A percentile compares a stretch with the other conserved stretches of the same genome.
Evolutionary conservation across 495 filamentous ascomycete species (phyloP).

Genomic region (Xylaria nigripes): DNA sequence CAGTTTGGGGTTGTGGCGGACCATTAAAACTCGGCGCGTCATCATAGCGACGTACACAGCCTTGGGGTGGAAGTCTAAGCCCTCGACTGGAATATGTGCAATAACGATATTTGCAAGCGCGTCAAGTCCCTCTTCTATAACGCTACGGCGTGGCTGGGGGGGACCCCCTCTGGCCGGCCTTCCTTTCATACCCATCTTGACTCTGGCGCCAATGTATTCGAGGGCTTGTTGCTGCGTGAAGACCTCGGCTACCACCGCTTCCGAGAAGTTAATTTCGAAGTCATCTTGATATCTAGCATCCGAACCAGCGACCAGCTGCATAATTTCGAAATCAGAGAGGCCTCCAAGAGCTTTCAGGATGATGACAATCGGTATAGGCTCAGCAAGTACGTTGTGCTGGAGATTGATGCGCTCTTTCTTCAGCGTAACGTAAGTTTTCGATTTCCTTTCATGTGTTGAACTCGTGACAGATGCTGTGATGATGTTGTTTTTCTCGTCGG

Average conservation of each 20-base stretch:
- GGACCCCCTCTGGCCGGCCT: conserved; percentile 28
- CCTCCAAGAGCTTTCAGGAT: conserved; percentile 90
- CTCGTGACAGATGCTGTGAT: conserved; percentile 97
- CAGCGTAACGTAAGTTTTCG: conserved; percentile 86
- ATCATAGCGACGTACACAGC: conserved; percentile 94
- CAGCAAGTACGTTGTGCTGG: conserved; percentile 85
- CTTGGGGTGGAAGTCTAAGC: conserved; percentile 89
- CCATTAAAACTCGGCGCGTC: conserved; percentile 89
- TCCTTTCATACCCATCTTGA: conserved; percentile 71
- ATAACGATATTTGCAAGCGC: conserved; percentile 85
- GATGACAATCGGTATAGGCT: conserved; percentile 87
- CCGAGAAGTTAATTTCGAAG: conserved; percentile 90
- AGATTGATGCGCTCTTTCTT: conserved; percentile 88
- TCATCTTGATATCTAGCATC: conserved; percentile 85
- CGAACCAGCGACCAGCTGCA: conserved; percentile 75
- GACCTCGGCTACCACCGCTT: conserved; percentile 69
- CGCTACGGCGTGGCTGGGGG: conserved; percentile 49
- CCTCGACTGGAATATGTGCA: conserved; percentile 83
- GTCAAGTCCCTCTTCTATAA: conserved; percentile 82
- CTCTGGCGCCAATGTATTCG: conserved; percentile 76
- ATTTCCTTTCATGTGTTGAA: conserved; percentile 94
- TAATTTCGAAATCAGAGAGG: conserved; percentile 86
- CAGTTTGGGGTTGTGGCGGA: conserved; percentile 73
- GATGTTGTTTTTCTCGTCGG: conserved; percentile 77
- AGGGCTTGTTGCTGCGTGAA: conserved; percentile 91